These are phyloP conservation scores for Oryza meyeriana DNA, from an alignment of 176 grass and related monocot species.

Conservation along the genomic window DNA sequence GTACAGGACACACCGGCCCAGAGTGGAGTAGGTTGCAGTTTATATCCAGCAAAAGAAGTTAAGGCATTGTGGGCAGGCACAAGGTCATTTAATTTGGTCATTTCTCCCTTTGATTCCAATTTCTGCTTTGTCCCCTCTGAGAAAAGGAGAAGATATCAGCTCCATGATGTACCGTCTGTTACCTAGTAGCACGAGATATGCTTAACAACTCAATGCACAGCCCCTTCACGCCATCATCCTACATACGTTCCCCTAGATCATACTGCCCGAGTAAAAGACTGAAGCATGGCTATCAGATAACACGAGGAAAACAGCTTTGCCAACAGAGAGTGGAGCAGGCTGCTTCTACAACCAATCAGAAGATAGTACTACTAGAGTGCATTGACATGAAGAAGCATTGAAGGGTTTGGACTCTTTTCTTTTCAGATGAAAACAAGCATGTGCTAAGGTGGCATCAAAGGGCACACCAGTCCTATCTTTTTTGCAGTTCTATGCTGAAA, in stretches of 20 bases:
- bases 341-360: background rate
- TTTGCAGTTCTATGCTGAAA: conserved; percentile 6
- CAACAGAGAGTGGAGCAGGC: background rate
- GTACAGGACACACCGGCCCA: background rate
- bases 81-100: background rate
- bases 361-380: background rate
- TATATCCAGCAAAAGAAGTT: background rate
- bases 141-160: background rate
- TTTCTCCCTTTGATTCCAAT: background rate
- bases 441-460: conserved; percentile 3
- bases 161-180: background rate
- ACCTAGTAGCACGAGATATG: background rate
- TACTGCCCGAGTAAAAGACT: background rate
- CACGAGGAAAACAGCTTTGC: background rate
- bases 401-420: background rate
- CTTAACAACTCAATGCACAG: background rate
- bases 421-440: background rate
- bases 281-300: background rate
- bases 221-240: background rate
- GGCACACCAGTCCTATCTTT: background rate
- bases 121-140: background rate
- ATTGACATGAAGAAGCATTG: background rate
- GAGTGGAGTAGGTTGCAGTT: conserved; percentile 19
- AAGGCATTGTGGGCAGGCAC: background rate
- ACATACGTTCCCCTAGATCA: background rate